Conservation (phyloP, 345 rosid genomes). For the Arabidopsis arenosa region DNA sequence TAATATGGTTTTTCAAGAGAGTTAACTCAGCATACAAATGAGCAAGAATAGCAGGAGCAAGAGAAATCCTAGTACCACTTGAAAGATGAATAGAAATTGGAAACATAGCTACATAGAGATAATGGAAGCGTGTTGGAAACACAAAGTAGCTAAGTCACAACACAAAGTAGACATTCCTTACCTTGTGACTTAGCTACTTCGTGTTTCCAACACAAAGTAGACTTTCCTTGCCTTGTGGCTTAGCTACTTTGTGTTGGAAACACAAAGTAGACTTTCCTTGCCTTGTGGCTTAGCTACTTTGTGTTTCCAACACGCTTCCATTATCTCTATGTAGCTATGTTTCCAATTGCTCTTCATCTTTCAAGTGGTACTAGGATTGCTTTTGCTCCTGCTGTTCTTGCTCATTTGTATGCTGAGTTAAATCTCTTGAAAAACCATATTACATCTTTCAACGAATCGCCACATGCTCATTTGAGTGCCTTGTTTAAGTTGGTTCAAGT, state of each 20-base stretch:
- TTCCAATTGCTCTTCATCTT: conserved; percentile 44
- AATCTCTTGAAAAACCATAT: conserved; percentile 38
- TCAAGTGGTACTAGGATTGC: conserved; percentile 49
- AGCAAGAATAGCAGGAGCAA: conserved; percentile 57
- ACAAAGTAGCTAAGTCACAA: conserved; percentile 35
- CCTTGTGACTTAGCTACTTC: conserved; percentile 18
- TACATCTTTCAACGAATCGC: not conserved
- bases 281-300: conserved; percentile 47
- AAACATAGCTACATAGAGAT: not conserved
- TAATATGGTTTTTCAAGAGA: conserved; percentile 38
- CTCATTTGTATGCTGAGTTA: conserved; percentile 51
- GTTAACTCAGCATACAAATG: conserved; percentile 50
- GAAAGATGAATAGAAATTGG: conserved; percentile 48
- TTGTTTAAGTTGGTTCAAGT: too few relatives aligned
- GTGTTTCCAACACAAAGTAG: conserved; percentile 27
- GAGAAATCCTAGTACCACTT: conserved; percentile 46
- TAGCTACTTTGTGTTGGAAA: conserved; percentile 40
- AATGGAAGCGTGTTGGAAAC: not conserved
- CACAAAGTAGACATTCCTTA: too few relatives aligned
- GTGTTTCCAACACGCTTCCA: conserved; percentile 24
- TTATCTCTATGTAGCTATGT: not conserved
- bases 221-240: too few relatives aligned
- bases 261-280: conserved; percentile 37
- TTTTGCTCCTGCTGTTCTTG: conserved; percentile 55
- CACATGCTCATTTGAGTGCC: too few relatives aligned